These are phyloP conservation scores for Cryptosporidium sp. DNA, from an alignment of 169 alveolate species.

Conservation along the genomic window DNA sequence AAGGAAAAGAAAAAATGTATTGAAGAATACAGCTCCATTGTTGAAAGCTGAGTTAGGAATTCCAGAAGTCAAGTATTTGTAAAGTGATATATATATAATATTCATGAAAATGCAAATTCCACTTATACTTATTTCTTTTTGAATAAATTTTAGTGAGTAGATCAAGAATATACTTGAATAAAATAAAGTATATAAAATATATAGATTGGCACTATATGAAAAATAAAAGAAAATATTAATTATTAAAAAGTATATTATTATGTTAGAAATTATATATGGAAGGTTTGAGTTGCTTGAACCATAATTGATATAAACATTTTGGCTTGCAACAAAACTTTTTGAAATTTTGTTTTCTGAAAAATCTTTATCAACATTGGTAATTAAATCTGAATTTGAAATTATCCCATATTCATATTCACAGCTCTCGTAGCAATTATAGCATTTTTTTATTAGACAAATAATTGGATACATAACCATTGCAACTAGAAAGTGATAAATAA, in stretches of 20 bases:
- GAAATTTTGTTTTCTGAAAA: neutral
- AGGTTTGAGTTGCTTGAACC: slow-evolving; percentile 4
- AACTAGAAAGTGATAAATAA: slow-evolving; percentile 25
- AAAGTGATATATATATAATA: slow-evolving; percentile 3
- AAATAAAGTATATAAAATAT: slow-evolving; percentile 34
- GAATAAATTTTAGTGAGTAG: slow-evolving; percentile 26
- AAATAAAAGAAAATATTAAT: slow-evolving; percentile 52
- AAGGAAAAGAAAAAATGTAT: slow-evolving; percentile 32
- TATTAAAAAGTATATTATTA: slow-evolving; percentile 41
- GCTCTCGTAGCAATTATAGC: neutral
- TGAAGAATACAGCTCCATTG: slow-evolving; percentile 2
- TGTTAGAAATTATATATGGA: slow-evolving; percentile 39
- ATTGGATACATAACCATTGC: slow-evolving; percentile 54
- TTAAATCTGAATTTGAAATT: slow-evolving; percentile 11
- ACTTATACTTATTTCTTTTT: slow-evolving; percentile 21
- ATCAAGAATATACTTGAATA: slow-evolving; percentile 35
- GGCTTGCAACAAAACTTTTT: neutral
- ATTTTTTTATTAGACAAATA: slow-evolving; percentile 15
- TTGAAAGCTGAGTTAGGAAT: neutral
- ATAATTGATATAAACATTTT: neutral
- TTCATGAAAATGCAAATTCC: slow-evolving; percentile 20
- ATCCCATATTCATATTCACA: neutral
- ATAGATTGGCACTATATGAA: slow-evolving; percentile 12
- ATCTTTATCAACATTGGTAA: neutral
- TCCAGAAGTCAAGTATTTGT: slow-evolving; percentile 2